Conservation (phyloP, 2,329 filamentous ascomycete species). For the Akanthomyces dipterigenus region DNA sequence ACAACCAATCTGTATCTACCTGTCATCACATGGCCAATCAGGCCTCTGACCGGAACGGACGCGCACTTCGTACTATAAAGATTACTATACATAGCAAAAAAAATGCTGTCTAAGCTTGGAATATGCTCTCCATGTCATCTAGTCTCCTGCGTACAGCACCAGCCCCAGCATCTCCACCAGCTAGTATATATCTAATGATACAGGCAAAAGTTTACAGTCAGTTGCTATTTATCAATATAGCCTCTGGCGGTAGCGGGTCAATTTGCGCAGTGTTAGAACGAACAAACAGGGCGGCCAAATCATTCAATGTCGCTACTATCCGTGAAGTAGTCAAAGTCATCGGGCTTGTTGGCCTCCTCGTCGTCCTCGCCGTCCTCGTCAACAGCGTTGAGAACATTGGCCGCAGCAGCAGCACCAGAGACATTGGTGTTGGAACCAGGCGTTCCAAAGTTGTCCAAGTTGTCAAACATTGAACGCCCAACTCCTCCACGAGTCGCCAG, state of each 20-base stretch:
- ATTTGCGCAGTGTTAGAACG: background rate
- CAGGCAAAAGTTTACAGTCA: slow-evolving; percentile 14
- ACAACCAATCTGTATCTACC: background rate
- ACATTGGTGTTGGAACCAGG: too few species aligned
- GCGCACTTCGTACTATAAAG: background rate
- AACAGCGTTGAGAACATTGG: slow-evolving; percentile 42
- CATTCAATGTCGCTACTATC: slow-evolving; percentile 50
- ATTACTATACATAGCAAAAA: slow-evolving; percentile 10
- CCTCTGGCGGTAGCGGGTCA: background rate
- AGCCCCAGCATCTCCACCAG: background rate
- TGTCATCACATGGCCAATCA: background rate
- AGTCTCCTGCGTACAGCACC: background rate
- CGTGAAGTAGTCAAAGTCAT: slow-evolving; percentile 73
- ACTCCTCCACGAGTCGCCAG: slow-evolving; percentile 31
- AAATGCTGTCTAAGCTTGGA: slow-evolving; percentile 8
- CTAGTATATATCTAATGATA: slow-evolving; percentile 13
- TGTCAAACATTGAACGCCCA: too few species aligned
- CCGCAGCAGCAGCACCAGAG: too few species aligned
- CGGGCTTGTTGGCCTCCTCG: slow-evolving; percentile 63
- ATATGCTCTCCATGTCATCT: background rate
- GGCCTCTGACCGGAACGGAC: too few species aligned
- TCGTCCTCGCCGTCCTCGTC: slow-evolving; percentile 76
- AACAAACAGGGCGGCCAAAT: background rate
- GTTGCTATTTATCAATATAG: background rate
- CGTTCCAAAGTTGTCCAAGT: too few species aligned